These are phyloP conservation scores for Mycena venus DNA, from an alignment of 768 basidiomycete species.

Conservation along the genomic window DNA sequence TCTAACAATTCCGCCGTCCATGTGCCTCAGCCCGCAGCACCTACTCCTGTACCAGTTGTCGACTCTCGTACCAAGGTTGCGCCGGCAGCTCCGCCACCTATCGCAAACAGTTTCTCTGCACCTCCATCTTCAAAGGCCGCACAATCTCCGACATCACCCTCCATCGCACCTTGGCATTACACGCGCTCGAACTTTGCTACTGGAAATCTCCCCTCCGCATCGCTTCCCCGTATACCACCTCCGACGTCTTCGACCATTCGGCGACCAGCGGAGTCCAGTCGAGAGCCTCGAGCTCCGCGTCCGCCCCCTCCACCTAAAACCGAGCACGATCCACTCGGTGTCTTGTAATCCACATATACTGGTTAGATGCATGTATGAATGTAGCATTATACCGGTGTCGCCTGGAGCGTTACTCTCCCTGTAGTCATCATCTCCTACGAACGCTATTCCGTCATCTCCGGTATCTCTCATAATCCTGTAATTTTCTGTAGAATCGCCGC, in stretches of 20 bases:
- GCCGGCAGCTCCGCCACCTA: background rate
- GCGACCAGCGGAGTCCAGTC: constrained; percentile 38
- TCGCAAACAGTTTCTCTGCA: constrained; percentile 23
- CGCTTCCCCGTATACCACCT: constrained; percentile 67
- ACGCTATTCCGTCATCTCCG: too few relatives aligned
- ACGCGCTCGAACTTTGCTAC: constrained; percentile 64
- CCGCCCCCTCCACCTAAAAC: constrained; percentile 34
- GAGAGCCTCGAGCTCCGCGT: constrained; percentile 45
- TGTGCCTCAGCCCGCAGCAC: constrained; percentile 48
- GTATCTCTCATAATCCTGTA: background rate
- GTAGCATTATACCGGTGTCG: too few relatives aligned
- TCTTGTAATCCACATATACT: constrained; percentile 35
- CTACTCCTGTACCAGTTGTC: constrained; percentile 51
- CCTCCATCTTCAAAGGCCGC: constrained; percentile 23
- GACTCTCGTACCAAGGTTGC: constrained; percentile 46
- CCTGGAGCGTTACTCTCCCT: too few relatives aligned
- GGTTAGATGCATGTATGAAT: too few relatives aligned
- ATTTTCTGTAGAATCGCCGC: background rate
- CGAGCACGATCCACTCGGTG: constrained; percentile 60
- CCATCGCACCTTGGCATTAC: constrained; percentile 68
- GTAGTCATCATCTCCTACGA: too few relatives aligned
- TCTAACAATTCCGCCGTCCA: constrained; percentile 23
- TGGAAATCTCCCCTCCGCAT: constrained; percentile 50
- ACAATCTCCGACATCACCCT: constrained; percentile 27
- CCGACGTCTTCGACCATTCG: constrained; percentile 57